Base-by-base conservation (phyloP, 129 eudicot species). In the Glebionis coronaria region DNA sequence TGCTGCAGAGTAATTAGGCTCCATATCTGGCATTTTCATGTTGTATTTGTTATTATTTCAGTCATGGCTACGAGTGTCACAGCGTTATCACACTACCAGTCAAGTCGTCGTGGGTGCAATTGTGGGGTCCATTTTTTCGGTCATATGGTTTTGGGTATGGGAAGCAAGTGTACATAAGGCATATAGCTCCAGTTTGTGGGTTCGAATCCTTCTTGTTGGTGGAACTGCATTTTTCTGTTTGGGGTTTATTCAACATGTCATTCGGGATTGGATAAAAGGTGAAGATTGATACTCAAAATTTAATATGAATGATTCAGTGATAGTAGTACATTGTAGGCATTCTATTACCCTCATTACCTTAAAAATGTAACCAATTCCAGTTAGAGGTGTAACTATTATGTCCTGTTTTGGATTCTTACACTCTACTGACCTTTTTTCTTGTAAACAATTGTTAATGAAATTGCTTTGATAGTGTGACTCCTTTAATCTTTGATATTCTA, bases 1-100 rank as follows among this genome's bases (percentile, higher is more conserved):
- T 14, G 14, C 4, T 28, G n/a, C 15, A 10, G 15, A 12, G 9
- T 13, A 60, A 35, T 14, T 42, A 18, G 18, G 0, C 3, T 62
- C 47, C 3, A 19, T 18, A 42, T 20, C 28, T 38, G 31, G 15
- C 29, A 42, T 15, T 10, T 9, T 16, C 10, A 62, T 15, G n/a
- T 2, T 19, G 18, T 44, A 23, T 42, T 54, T 18, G 46, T 7
- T 47, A n/a, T 67, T 45, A 50, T 12, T 77, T 76, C 95, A 91
- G 98, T 75, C 98, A 63, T 91, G 98, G 96, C 78, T 91, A 67
- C 85, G 96, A 70, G 81, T 86, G 21, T 79, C 83, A 9, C 89
- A 81, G 59, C 72, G 82, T 6, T 71, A 78, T 69, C 95, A 88
- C 63, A 88, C 91, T 13, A 46, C 69, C 35, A 82, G 76, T 84